Conservation (phyloP, 225 moss, liverwort and hornwort genomes). For the Asterella californica region DNA sequence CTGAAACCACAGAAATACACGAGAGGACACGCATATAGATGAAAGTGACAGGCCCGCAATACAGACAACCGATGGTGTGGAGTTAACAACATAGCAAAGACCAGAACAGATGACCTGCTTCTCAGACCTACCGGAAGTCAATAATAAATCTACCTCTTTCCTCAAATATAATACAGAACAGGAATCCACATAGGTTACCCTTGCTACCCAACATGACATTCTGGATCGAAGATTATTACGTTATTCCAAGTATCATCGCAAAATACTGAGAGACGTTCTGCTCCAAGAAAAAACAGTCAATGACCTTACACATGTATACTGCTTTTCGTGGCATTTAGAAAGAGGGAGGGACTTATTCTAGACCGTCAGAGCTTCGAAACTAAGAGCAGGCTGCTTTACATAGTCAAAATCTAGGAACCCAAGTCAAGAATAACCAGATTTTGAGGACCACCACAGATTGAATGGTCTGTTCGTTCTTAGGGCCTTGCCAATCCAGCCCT, state of each 20-base stretch:
- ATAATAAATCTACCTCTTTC: no score
- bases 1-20: no score
- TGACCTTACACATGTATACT: background rate
- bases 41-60: no score
- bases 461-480: conserved; percentile 13
- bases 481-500: conserved; percentile 19
- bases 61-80: no score
- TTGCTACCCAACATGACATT: background rate
- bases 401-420: background rate
- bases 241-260: background rate
- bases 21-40: no score
- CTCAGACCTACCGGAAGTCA: no score
- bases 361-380: background rate
- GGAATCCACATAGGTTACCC: no score
- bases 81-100: no score
- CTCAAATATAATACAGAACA: no score
- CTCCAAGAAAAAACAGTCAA: background rate
- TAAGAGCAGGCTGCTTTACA: background rate
- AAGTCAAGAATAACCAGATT: conserved; percentile 19
- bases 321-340: background rate
- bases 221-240: background rate
- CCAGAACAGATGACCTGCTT: no score
- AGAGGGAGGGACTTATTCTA: background rate
- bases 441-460: conserved; percentile 20
- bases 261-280: background rate